Conservation (phyloP, 2,329 filamentous ascomycete species). For the Aspergillus pseudoglaucus region DNA sequence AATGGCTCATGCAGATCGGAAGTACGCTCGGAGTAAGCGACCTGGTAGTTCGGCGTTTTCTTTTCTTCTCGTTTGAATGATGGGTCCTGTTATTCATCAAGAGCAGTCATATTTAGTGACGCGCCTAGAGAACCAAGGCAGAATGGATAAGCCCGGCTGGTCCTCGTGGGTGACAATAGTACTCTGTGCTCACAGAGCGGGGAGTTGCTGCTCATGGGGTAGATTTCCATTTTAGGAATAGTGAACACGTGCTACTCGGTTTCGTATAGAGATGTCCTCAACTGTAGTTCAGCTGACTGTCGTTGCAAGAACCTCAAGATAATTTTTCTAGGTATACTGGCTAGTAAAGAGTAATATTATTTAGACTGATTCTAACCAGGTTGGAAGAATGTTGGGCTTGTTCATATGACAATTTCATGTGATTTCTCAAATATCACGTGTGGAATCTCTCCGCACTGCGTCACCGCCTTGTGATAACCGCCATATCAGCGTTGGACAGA, state of each 20-base stretch:
- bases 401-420: not conserved
- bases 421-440: constrained; percentile 14
- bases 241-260: not conserved
- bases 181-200: not conserved
- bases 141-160: not conserved
- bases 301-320: not conserved
- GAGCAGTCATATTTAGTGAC: not conserved
- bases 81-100: not conserved
- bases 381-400: not conserved
- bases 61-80: not conserved
- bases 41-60: not conserved
- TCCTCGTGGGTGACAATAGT: not conserved
- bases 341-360: too few relatives aligned
- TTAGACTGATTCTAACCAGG: too few relatives aligned
- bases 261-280: not conserved
- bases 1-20: constrained; percentile 22
- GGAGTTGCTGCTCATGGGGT: too few relatives aligned
- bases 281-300: not conserved
- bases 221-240: not conserved
- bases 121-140: not conserved
- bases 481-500: constrained; percentile 2
- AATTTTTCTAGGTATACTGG: too few relatives aligned
- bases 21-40: not conserved
- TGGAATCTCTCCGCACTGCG: constrained; percentile 16
- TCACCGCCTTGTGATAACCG: constrained; percentile 14